Evolutionary conservation across 306 rosid genomes (phyloP).

Genomic region (Quercus rubra): DNA sequence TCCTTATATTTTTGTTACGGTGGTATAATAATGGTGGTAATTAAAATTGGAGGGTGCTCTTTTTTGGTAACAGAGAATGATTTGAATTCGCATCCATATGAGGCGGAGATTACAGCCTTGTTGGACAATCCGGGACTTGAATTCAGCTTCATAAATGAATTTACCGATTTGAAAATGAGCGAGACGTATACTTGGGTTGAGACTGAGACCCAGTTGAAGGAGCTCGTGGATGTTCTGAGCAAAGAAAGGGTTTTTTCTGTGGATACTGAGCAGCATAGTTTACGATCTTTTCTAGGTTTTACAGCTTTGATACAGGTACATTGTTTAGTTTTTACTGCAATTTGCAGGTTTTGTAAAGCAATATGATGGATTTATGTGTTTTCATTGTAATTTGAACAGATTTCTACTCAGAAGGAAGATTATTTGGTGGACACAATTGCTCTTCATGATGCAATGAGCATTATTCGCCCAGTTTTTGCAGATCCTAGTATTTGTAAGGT

Average conservation of each 20-base stretch:
- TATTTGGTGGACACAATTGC: constrained; percentile 89
- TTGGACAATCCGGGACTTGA: constrained; percentile 38
- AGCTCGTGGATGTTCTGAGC: constrained; percentile 50
- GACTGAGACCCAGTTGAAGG: constrained; percentile 51
- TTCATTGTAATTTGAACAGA: constrained; percentile 40
- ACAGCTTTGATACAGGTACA: constrained; percentile 80
- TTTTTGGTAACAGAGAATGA: constrained; percentile 35
- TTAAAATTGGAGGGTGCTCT: background rate
- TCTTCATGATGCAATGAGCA: constrained; percentile 68
- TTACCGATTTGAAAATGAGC: constrained; percentile 37
- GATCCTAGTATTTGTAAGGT: constrained; percentile 81
- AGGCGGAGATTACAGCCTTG: constrained; percentile 53
- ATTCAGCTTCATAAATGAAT: constrained; percentile 37
- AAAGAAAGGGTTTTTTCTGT: constrained; percentile 61
- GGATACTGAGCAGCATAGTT: constrained; percentile 90
- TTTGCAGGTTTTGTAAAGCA: background rate
- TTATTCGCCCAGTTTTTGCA: constrained; percentile 69
- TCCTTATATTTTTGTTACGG: background rate
- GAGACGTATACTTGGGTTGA: constrained; percentile 67
- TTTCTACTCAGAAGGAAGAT: constrained; percentile 72
- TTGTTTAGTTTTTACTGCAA: background rate
- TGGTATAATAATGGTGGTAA: background rate
- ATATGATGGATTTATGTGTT: background rate
- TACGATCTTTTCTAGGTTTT: constrained; percentile 74
- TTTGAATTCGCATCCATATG: constrained; percentile 62